Percentiles rank a stretch among this genome's conserved stretches.
These are phyloP conservation scores for Endocladia muricata DNA, from an alignment of 31 red algal species.

Conservation along the genomic window DNA sequence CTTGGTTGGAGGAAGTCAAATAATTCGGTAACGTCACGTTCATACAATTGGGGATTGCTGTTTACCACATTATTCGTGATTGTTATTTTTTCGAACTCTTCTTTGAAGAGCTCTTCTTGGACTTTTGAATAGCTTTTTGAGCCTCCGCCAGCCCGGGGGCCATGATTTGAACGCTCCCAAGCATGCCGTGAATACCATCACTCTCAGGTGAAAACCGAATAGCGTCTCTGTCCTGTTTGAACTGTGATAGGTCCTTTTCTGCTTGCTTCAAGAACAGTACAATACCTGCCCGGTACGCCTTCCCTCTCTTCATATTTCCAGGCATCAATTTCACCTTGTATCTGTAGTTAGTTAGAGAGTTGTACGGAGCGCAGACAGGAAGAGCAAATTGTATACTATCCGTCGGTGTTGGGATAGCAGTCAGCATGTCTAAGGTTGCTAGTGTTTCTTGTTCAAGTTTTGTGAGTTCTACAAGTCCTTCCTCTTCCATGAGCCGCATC, in stretches of 20 bases:
- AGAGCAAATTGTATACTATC: conserved; percentile 76
- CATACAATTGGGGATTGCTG: too few relatives aligned
- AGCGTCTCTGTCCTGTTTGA: conserved; percentile 54
- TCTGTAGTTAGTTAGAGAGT: conserved; percentile 56
- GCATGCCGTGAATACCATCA: conserved; percentile 63
- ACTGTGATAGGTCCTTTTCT: conserved; percentile 41
- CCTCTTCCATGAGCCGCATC: conserved; percentile 33
- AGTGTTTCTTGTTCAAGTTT: conserved; percentile 43
- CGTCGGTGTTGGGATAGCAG: conserved; percentile 60
- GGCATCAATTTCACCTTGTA: conserved; percentile 95
- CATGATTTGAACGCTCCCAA: conserved; percentile 59
- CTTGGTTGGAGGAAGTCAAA: too few relatives aligned
- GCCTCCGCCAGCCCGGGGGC: conserved; percentile 54
- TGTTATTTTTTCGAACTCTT: background rate
- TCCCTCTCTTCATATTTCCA: conserved; percentile 84
- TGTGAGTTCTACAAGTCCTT: conserved; percentile 55
- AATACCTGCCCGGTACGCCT: conserved; percentile 60
- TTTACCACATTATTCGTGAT: too few relatives aligned
- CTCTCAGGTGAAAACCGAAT: conserved; percentile 55
- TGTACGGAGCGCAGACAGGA: conserved; percentile 87
- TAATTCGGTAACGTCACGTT: too few relatives aligned
- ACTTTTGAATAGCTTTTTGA: conserved; percentile 38
- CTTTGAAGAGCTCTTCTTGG: conserved; percentile 12
- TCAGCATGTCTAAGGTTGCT: conserved; percentile 61
- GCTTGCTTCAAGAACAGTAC: conserved; percentile 50